Evolutionary conservation across 441 rosid genomes (phyloP).

Genomic region (Arabidopsis hybrid): DNA sequence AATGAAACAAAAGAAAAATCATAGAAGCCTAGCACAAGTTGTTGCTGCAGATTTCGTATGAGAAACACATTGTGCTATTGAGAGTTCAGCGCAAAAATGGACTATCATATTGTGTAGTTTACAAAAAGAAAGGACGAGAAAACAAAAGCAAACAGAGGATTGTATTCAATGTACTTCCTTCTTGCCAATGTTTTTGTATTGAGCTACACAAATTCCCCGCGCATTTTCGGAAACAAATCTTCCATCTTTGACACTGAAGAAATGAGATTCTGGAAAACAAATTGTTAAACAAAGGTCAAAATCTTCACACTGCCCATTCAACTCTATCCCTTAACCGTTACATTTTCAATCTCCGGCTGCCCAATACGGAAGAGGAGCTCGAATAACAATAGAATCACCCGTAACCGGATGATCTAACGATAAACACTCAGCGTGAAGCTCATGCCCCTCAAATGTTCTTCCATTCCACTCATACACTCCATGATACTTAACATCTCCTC

Average conservation of each 20-base stretch:
- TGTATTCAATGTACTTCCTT: not conserved
- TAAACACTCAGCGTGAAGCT: constrained; percentile 89
- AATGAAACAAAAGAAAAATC: no score
- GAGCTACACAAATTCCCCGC: not conserved
- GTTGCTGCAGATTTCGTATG: not conserved
- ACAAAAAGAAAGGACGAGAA: no score
- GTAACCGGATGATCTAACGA: constrained; percentile 79
- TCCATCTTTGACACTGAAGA: not conserved
- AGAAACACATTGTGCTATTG: not conserved
- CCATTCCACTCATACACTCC: constrained; percentile 83
- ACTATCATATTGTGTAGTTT: no score
- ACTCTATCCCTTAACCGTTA: not conserved
- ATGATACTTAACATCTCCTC: constrained; percentile 90
- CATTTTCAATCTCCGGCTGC: constrained; percentile 29
- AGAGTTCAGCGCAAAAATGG: no score
- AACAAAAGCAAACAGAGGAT: not conserved
- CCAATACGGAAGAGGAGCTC: constrained; percentile 79
- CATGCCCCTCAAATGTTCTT: constrained; percentile 61
- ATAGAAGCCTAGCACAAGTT: not conserved
- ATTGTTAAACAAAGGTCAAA: not conserved
- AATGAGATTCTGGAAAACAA: not conserved
- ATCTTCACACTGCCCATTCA: not conserved
- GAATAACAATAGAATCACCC: constrained; percentile 48
- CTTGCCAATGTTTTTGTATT: not conserved
- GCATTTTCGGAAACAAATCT: not conserved